Evolutionary conservation across 2,329 filamentous ascomycete genomes (phyloP), one percentile per base, ranked within the genome.

Genomic region (Xylaria sp.): DNA sequence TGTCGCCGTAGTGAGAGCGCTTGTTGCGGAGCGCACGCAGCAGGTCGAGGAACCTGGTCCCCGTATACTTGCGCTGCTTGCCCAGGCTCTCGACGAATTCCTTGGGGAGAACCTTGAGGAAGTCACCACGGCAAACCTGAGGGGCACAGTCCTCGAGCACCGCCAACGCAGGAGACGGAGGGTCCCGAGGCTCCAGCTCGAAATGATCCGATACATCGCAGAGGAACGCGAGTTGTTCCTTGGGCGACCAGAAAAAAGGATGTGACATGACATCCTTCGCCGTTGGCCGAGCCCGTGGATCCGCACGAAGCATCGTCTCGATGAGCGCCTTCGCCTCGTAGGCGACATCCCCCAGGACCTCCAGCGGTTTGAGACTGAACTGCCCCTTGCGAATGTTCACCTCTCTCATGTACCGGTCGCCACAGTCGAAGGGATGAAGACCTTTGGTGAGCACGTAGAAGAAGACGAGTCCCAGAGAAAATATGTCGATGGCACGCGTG

Each of bases 381-480:
- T 91, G 90, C 72, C 93, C 93, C 79, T 97, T 97, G 76, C 97
- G 94, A 76, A 99, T 98, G 80, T 99, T 98, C 76, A 97, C 92
- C 81, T 99, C 96, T 62, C 96, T 90, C 89, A 97, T 97, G 84
- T 96, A 98, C 59, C 94, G 90, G 77, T 96, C 94, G 65, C 96
- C 94, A 71, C 94, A 94, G 78, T 98, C 95, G 76, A 97, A 99
- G 0, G 96, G 96, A 80, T 99, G 96, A 1, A 88, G 89, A 18
- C 96, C 96, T 71, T 94, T 92, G 1, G 95, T 98, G 69, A 99
- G 86, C n/a, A 98, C 94, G 79, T 98, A 99, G 83, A 94, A 98
- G 84, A 98, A 99, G n/a, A 99, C 94, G 63, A 97, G 91, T 1
- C 96, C 96, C 44, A 99, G 87, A 0, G 94, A 97, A 83, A 99